A percentile compares a stretch with the other conserved stretches of the same genome.
phyloP scores from a whole-genome alignment of 2,329 filamentous ascomycete genomes.

The Cladorrhinum sp. region DNA sequence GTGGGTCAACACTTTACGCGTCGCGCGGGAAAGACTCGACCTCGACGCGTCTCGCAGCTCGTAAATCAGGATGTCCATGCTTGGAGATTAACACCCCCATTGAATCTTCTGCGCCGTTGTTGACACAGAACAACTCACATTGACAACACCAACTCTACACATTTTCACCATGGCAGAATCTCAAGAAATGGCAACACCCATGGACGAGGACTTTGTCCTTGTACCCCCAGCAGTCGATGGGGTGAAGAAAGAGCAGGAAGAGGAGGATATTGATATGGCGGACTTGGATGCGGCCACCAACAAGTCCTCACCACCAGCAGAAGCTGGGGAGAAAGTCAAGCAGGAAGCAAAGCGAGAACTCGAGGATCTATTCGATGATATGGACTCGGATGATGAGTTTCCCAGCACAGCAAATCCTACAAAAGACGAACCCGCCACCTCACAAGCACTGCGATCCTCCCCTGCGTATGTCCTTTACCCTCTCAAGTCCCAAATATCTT shows the following conservation, averaged over 20 bases:
- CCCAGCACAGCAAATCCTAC: conserved; percentile 45
- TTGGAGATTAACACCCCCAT: neutral
- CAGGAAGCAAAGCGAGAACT: conserved; percentile 35
- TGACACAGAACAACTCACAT: neutral
- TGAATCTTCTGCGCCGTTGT: neutral
- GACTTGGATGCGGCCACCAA: conserved; percentile 13
- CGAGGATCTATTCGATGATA: conserved; percentile 58
- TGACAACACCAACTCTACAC: neutral
- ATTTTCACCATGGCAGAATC: neutral
- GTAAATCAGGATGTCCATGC: too few relatives aligned
- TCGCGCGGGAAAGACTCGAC: conserved; percentile 7
- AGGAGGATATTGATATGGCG: conserved; percentile 22
- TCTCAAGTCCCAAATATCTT: neutral
- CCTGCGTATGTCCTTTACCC: conserved; percentile 26
- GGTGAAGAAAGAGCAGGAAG: neutral
- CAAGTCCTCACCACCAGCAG: neutral
- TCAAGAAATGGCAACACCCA: neutral
- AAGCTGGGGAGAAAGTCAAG: neutral
- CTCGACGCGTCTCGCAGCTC: conserved; percentile 14
- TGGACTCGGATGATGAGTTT: conserved; percentile 53
- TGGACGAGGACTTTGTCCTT: neutral
- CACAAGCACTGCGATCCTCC: conserved; percentile 41
- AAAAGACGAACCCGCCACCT: conserved; percentile 36
- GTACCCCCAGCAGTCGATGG: neutral
- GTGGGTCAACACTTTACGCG: conserved; percentile 19